A percentile compares a stretch with the other conserved stretches of the same genome.
Conservation (phyloP, 257 asterid genomes). For the Scutellaria baicalensis region DNA sequence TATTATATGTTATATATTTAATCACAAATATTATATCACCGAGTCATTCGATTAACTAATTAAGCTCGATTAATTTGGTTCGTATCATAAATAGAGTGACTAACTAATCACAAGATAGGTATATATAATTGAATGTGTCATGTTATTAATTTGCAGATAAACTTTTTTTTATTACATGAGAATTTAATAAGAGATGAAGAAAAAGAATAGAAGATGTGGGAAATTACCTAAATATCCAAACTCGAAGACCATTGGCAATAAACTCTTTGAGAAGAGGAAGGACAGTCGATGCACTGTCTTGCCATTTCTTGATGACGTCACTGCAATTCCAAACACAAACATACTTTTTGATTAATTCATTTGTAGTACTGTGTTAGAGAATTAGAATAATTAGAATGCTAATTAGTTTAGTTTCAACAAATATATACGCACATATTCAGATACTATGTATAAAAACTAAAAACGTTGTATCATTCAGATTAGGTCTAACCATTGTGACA, state of each 20-base stretch:
- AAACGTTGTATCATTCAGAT: too few relatives aligned
- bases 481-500: too few relatives aligned
- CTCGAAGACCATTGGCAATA: slow-evolving; percentile 51
- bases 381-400: too few relatives aligned
- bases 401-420: too few relatives aligned
- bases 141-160: neutral
- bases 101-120: too few relatives aligned
- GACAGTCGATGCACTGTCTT: slow-evolving; percentile 48
- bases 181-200: neutral
- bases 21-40: too few relatives aligned
- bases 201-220: neutral
- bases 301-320: slow-evolving; percentile 40
- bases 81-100: too few relatives aligned
- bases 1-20: too few relatives aligned
- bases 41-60: too few relatives aligned
- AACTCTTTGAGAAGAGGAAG: slow-evolving; percentile 56
- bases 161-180: neutral
- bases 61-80: too few relatives aligned
- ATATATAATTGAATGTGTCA: neutral
- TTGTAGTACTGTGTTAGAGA: neutral
- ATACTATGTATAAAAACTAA: too few relatives aligned
- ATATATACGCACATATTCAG: too few relatives aligned
- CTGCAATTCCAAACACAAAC: slow-evolving; percentile 29
- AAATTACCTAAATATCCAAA: slow-evolving; percentile 67
- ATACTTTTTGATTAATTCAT: neutral